Percentiles rank a stretch among this genome's conserved stretches.
Conservation (phyloP, 2,329 filamentous ascomycete species). For the Trichoderma citrinoviride region DNA sequence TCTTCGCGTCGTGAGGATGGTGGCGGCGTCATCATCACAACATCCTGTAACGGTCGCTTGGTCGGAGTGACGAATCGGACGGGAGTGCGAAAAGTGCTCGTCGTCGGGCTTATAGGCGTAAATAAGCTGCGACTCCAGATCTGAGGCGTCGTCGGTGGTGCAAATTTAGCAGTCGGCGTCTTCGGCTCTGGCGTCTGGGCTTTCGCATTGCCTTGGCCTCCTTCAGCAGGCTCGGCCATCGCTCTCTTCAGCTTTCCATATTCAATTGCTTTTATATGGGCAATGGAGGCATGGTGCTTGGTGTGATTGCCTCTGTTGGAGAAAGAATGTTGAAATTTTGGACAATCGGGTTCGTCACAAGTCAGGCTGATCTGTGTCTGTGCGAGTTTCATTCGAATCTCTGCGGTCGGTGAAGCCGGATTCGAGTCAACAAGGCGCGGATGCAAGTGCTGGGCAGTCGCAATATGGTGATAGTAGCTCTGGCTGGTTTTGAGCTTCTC, state of each 20-base stretch:
- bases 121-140: neutral
- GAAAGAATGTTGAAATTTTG: neutral
- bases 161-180: neutral
- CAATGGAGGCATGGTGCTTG: neutral
- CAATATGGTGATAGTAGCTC: neutral
- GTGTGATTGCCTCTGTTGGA: neutral
- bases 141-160: neutral
- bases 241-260: neutral
- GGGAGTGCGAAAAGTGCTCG: neutral
- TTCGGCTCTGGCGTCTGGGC: neutral
- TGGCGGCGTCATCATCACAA: neutral
- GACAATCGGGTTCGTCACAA: slow-evolving; percentile 5
- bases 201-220: neutral
- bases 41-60: neutral
- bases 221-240: neutral
- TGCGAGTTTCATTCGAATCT: neutral
- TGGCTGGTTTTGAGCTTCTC: slow-evolving; percentile 14
- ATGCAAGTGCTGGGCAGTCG: neutral
- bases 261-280: neutral
- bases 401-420: neutral
- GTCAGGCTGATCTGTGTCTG: neutral
- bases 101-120: neutral
- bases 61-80: neutral
- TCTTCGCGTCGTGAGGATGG: slow-evolving; percentile 8
- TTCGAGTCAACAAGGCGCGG: fast-evolving